Conservation (phyloP, 179 eudicot species). For the Corrigiola litoralis region DNA sequence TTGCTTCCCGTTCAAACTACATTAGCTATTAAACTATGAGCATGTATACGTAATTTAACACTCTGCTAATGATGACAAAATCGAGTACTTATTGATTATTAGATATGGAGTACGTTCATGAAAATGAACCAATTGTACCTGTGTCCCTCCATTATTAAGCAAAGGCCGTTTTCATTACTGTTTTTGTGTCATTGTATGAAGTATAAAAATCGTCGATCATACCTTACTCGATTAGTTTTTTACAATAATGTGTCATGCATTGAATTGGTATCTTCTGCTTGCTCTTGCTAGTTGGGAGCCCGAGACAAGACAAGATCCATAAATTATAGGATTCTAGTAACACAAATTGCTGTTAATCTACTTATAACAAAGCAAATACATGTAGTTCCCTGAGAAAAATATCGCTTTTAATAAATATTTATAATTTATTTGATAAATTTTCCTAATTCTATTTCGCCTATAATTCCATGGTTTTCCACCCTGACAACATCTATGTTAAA, state of each 20-base stretch:
- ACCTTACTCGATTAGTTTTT: constrained; percentile 7
- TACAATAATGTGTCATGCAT: constrained; percentile 11
- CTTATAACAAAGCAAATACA: neutral
- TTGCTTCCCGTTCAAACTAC: constrained; percentile 35
- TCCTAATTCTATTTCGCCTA: too few species aligned
- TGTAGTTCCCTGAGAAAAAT: too few species aligned
- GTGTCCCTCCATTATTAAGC: constrained; percentile 15
- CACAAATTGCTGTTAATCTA: neutral
- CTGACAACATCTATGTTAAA: too few species aligned
- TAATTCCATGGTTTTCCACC: too few species aligned
- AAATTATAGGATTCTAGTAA: constrained; percentile 1
- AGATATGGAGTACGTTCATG: constrained; percentile 10
- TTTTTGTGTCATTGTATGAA: constrained; percentile 10
- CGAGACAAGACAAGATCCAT: constrained; percentile 11
- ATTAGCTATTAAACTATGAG: constrained; percentile 21
- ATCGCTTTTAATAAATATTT: too few species aligned
- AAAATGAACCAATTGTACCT: constrained; percentile 13
- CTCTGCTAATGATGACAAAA: neutral
- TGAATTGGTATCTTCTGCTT: constrained; percentile 1
- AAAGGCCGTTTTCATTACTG: constrained; percentile 13
- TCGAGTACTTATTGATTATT: constrained; percentile 13
- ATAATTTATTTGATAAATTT: too few species aligned
- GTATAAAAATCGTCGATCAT: neutral
- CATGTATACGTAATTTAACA: constrained; percentile 20
- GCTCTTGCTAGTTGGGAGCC: neutral